Evolutionary conservation across 2,329 filamentous ascomycete genomes (phyloP).

Genomic region (Cyphellophora attinorum): DNA sequence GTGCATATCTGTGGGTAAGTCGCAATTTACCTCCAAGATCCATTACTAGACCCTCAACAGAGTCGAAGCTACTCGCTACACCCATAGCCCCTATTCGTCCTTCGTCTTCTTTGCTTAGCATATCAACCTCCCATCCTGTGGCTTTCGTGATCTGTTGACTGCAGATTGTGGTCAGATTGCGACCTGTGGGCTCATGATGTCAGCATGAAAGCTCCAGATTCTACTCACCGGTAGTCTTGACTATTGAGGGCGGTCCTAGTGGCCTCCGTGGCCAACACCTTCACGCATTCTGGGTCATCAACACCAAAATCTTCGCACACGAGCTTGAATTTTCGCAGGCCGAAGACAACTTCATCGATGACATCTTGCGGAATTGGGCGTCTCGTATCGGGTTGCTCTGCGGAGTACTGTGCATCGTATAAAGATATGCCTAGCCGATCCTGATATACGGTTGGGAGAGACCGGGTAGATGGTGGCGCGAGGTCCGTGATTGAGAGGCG

Average conservation of each 20-base stretch:
- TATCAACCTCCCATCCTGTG: slow-evolving; percentile 59
- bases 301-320: slow-evolving; percentile 65
- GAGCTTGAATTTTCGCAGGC: slow-evolving; percentile 59
- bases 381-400: slow-evolving; percentile 25
- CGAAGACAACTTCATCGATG: slow-evolving; percentile 56
- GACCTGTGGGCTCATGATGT: too few species aligned
- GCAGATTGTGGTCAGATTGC: too few species aligned
- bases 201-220: too few species aligned
- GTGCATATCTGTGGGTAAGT: too few species aligned
- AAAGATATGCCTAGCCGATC: slow-evolving; percentile 74
- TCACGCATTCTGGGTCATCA: slow-evolving; percentile 51
- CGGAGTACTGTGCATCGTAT: slow-evolving; percentile 62
- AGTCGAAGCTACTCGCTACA: slow-evolving; percentile 62
- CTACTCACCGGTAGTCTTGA: slow-evolving; percentile 52
- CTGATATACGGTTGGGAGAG: slow-evolving; percentile 68
- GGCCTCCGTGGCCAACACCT: slow-evolving; percentile 79
- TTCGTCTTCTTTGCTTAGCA: slow-evolving; percentile 72
- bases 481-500: slow-evolving; percentile 83
- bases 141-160: slow-evolving; percentile 47
- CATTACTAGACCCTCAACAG: slow-evolving; percentile 71
- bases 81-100: slow-evolving; percentile 76
- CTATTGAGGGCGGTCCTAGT: slow-evolving; percentile 73
- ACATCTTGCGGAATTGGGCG: slow-evolving; percentile 48
- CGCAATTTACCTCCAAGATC: slow-evolving; percentile 63
- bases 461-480: slow-evolving; percentile 58